These are phyloP conservation scores for Somion occarium DNA, from an alignment of 1,284 basidiomycete genomes.

Conservation along the genomic window DNA sequence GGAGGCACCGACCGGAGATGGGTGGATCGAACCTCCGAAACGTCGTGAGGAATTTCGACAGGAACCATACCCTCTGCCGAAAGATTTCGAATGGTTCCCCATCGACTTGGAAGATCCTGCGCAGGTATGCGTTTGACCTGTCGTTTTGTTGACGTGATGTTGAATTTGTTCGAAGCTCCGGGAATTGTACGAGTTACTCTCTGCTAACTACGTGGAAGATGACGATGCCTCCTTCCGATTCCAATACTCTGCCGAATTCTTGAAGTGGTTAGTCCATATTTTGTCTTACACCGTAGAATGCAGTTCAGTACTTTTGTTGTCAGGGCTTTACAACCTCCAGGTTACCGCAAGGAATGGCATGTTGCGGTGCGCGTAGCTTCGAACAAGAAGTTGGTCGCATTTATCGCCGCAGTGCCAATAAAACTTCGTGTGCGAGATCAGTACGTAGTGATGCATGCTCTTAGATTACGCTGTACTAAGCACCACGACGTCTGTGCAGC, in stretches of 20 bases:
- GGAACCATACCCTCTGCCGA: constrained; percentile 84
- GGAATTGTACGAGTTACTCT: constrained; percentile 92
- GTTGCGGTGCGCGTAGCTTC: constrained; percentile 90
- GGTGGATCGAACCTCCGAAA: constrained; percentile 84
- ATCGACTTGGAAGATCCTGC: constrained; percentile 78
- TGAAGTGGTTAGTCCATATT: constrained; percentile 72
- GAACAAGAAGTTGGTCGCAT: constrained; percentile 93
- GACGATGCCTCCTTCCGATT: constrained; percentile 95
- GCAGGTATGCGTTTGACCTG: constrained; percentile 44
- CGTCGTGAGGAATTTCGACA: constrained; percentile 78
- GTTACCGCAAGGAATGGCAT: constrained; percentile 93
- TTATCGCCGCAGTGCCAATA: constrained; percentile 94
- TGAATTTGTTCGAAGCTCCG: constrained; percentile 51
- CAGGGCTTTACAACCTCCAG: constrained; percentile 94
- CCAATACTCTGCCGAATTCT: constrained; percentile 92
- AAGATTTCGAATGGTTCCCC: constrained; percentile 90
- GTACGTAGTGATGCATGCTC: constrained; percentile 41
- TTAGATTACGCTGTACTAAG: background rate
- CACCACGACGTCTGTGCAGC: constrained; percentile 35
- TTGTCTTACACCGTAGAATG: background rate
- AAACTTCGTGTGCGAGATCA: constrained; percentile 74
- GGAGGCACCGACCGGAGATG: constrained; percentile 66
- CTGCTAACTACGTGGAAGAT: constrained; percentile 96
- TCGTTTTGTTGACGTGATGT: background rate
- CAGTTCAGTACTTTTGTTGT: background rate